These are phyloP conservation scores for Aspergillus awamori DNA, from an alignment of 2,329 filamentous ascomycete species.

Conservation along the genomic window DNA sequence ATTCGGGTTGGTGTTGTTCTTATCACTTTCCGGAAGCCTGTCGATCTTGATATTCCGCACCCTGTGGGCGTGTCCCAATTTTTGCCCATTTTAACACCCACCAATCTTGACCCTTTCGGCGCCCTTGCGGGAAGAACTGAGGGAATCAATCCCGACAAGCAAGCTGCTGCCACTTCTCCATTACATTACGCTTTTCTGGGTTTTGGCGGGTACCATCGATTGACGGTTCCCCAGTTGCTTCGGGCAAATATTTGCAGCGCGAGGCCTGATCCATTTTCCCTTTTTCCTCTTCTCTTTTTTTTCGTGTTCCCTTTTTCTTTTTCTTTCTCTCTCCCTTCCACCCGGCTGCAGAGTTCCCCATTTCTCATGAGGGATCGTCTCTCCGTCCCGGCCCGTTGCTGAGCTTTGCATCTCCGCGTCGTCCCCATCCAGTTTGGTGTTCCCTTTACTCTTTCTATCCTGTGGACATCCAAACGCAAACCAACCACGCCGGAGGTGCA, in stretches of 20 bases:
- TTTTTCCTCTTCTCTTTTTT: conserved; percentile 21
- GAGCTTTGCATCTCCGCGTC: conserved; percentile 28
- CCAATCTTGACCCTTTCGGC: conserved; percentile 18
- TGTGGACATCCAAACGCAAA: conserved; percentile 12
- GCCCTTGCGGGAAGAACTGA: conserved; percentile 23
- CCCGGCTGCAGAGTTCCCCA: conserved; percentile 19
- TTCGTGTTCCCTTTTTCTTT: conserved; percentile 13
- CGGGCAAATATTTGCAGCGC: conserved; percentile 6
- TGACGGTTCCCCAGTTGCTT: conserved; percentile 2
- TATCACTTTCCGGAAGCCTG: conserved; percentile 17
- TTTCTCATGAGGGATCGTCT: conserved; percentile 28
- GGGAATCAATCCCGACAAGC: conserved; percentile 4
- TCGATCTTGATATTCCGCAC: conserved; percentile 26
- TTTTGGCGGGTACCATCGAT: conserved; percentile 2
- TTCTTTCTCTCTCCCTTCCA: conserved; percentile 14
- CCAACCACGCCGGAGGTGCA: conserved; percentile 23
- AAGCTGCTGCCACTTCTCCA: conserved; percentile 16
- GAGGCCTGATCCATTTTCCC: conserved; percentile 14
- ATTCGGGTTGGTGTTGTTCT: conserved; percentile 8
- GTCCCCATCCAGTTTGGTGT: conserved; percentile 21
- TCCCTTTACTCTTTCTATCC: conserved; percentile 16
- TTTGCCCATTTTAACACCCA: conserved; percentile 12
- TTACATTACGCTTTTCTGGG: background rate
- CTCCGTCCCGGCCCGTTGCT: conserved; percentile 31
- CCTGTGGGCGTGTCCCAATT: conserved; percentile 17